Base-by-base conservation (phyloP, 1,139 yeast genomes). In the Protomyces macrosporus region DNA sequence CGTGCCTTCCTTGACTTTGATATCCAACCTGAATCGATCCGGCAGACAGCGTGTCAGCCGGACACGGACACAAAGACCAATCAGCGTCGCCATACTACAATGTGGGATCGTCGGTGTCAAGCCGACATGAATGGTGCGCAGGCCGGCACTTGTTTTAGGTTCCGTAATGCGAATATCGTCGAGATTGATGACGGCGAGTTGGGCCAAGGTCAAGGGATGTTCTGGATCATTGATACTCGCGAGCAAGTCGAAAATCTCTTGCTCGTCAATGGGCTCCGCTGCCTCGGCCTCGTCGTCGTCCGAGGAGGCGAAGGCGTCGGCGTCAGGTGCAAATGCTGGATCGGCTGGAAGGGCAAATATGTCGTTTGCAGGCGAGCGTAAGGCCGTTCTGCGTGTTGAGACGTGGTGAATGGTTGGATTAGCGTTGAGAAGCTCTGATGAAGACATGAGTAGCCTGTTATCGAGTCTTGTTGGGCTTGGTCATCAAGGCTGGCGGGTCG, bases 51-150 rank as follows among this genome's bases (percentile, higher is more conserved):
- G 78, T 69, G 93, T 97, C 64, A 95, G 78, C 40, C 99, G 79
- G 0, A 95, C 98, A 62, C 98, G 79, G 64, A 95, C 89, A 0
- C 98, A 98, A 45, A 95, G 80, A 0, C 99, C 99, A 67, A 95
- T 93, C 65, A 95, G 82, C 0, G 98, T 95, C 0, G 98, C 98
- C 68, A 95, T 79, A 0, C 97, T 89, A 72, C 99, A 95, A 73
- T 95, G 99, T 0, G 98, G 93, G 70, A 95, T 93, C 0, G 99
- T 95, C 0, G 99, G 99, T 0, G 99, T 95, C 68, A 95, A 91
- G 70, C 83, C 84, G 45, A 95, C 90, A 33, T 84, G 73, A 0
- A 95, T 90, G 68, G 87, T 90, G 50, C 57, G 48, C 36, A 50
- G 42, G 12, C 58, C 62, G 16, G 45, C 55, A 35, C 51, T 39